Evolutionary conservation across 257 asterid species (phyloP).

Genomic region (Solanum habrochaites): DNA sequence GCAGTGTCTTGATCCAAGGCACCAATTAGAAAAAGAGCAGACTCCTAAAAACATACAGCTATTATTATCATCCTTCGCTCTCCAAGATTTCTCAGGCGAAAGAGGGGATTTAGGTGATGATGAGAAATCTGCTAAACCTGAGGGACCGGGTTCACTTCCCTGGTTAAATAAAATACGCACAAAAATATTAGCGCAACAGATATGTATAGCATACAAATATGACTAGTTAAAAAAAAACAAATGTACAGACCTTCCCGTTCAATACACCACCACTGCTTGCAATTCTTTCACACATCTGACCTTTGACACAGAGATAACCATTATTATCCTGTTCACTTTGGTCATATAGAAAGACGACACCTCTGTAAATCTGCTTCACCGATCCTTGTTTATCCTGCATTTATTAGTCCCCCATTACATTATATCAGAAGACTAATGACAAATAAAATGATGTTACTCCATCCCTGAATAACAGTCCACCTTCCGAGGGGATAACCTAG

Average conservation of each 20-base stretch:
- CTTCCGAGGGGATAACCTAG: not conserved
- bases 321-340: constrained; percentile 50
- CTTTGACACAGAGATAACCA: constrained; percentile 65
- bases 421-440: not conserved
- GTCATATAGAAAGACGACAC: constrained; percentile 59
- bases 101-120: constrained; percentile 80
- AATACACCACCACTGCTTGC: constrained; percentile 29
- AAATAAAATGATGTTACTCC: not conserved
- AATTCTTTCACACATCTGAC: constrained; percentile 65
- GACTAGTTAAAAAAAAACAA: not conserved
- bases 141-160: constrained; percentile 48
- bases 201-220: not conserved
- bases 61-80: constrained; percentile 46
- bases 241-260: constrained; percentile 48
- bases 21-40: not conserved
- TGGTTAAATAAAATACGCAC: constrained; percentile 12
- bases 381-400: constrained; percentile 77
- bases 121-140: constrained; percentile 44
- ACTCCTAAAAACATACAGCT: constrained; percentile 45
- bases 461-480: not conserved
- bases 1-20: not conserved
- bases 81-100: constrained; percentile 51
- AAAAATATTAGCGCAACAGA: not conserved
- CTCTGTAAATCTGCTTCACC: constrained; percentile 72
- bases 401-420: not conserved